phyloP scores from a whole-genome alignment of 345 rosid genomes.

The Alliaria petiolata region DNA sequence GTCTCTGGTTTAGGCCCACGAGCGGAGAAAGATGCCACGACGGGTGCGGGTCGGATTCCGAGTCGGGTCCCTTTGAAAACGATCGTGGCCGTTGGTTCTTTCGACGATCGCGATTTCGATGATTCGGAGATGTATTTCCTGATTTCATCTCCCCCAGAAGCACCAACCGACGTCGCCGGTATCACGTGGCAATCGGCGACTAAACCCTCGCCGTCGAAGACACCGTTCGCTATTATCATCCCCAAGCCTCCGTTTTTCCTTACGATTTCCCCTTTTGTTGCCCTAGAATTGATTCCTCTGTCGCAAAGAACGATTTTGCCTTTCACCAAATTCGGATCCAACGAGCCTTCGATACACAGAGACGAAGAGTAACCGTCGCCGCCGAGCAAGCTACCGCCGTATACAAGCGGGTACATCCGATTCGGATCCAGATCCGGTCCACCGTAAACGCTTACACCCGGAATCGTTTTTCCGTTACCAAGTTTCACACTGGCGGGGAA shows the following conservation, averaged over 20 bases:
- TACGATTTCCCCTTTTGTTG: constrained; percentile 82
- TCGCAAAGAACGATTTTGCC: constrained; percentile 85
- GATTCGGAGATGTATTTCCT: constrained; percentile 51
- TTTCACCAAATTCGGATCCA: constrained; percentile 54
- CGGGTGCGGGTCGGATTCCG: constrained; percentile 73
- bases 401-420: constrained; percentile 63
- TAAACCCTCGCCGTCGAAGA: constrained; percentile 84
- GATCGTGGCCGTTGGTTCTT: constrained; percentile 62
- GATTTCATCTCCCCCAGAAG: constrained; percentile 59
- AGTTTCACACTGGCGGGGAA: constrained; percentile 80
- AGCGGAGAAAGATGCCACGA: constrained; percentile 86
- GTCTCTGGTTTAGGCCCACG: constrained; percentile 81
- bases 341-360: constrained; percentile 74
- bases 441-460: constrained; percentile 68
- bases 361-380: constrained; percentile 74
- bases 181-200: constrained; percentile 89
- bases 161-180: constrained; percentile 80
- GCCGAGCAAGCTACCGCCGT: constrained; percentile 60
- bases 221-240: constrained; percentile 89
- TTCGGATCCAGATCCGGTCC: constrained; percentile 54
- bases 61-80: constrained; percentile 73
- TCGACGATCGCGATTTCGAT: constrained; percentile 38
- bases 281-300: constrained; percentile 83
- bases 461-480: constrained; percentile 56
- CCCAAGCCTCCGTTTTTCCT: constrained; percentile 77